A percentile compares a stretch with the other conserved stretches of the same genome.
Conservation (phyloP, 352 stramenopile species). For the Pelagophyceae sp. region DNA sequence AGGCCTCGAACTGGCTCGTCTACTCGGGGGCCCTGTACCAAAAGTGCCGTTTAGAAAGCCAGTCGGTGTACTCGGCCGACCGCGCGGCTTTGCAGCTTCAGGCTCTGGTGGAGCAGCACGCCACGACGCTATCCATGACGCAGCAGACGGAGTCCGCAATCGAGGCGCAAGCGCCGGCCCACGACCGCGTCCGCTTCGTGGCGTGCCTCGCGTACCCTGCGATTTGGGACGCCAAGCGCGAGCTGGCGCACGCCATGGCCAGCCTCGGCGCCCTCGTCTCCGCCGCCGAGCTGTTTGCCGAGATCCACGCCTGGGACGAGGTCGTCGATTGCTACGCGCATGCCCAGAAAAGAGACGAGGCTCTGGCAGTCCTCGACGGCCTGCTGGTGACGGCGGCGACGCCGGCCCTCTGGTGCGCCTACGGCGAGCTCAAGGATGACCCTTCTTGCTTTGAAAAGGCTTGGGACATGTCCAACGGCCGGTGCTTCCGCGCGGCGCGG, state of each 20-base stretch:
- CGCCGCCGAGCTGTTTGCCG: constrained; percentile 80
- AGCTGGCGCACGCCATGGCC: constrained; percentile 82
- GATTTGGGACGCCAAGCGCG: constrained; percentile 78
- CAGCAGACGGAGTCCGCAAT: constrained; percentile 65
- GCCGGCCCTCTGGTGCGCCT: constrained; percentile 81
- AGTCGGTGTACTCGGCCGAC: constrained; percentile 78
- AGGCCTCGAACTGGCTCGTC: constrained; percentile 90
- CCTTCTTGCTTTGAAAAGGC: constrained; percentile 74
- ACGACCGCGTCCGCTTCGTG: constrained; percentile 76
- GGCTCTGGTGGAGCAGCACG: constrained; percentile 87
- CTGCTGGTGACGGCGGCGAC: constrained; percentile 67
- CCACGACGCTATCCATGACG: constrained; percentile 77
- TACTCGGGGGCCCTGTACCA: constrained; percentile 85
- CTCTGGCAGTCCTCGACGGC: constrained; percentile 74
- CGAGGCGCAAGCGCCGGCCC: constrained; percentile 73
- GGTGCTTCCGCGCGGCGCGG: constrained; percentile 79
- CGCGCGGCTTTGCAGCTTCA: constrained; percentile 90
- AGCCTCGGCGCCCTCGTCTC: constrained; percentile 70
- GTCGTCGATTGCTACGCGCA: constrained; percentile 87
- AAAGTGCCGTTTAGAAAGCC: constrained; percentile 83
- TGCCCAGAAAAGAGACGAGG: constrained; percentile 73
- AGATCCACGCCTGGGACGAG: constrained; percentile 90
- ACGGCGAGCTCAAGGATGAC: constrained; percentile 81
- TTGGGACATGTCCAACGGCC: constrained; percentile 74
- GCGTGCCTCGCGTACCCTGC: constrained; percentile 83